These are phyloP conservation scores for Verbena officinalis DNA, from an alignment of 257 asterid genomes.

Conservation along the genomic window DNA sequence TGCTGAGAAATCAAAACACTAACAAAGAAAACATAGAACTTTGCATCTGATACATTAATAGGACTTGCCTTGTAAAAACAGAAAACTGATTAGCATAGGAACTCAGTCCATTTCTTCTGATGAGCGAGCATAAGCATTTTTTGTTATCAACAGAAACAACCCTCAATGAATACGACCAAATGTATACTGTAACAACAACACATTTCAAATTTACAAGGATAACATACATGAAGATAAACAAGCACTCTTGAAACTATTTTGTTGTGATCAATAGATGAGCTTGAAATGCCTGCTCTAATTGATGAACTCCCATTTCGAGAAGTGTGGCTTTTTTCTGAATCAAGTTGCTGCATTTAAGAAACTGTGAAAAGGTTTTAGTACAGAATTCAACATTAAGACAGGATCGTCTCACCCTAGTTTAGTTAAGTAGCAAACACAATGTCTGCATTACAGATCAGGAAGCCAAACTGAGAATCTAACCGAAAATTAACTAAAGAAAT, in stretches of 20 bases:
- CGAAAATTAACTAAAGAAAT: no score
- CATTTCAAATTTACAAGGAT: conserved; percentile 46
- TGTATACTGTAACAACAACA: conserved; percentile 15
- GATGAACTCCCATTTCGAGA: conserved; percentile 75
- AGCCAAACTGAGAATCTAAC: no score
- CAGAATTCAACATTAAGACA: no score
- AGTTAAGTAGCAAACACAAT: no score
- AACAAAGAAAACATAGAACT: not conserved
- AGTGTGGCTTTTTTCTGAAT: conserved; percentile 63
- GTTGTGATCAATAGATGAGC: conserved; percentile 56
- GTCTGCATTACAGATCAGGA: no score
- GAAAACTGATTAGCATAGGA: conserved; percentile 35
- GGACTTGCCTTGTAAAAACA: conserved; percentile 12
- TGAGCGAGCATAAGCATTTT: conserved; percentile 40
- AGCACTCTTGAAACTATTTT: conserved; percentile 47
- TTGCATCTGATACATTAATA: not conserved
- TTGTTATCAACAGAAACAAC: conserved; percentile 36
- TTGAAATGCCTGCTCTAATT: conserved; percentile 65
- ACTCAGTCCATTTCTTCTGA: conserved; percentile 44
- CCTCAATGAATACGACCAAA: conserved; percentile 38
- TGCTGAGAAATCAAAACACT: not conserved
- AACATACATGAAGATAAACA: conserved; percentile 40
- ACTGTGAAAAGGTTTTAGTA: conserved; percentile 8
- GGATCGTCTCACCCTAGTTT: no score
- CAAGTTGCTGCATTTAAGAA: conserved; percentile 57